Evolutionary conservation across 2,329 filamentous ascomycete genomes (phyloP).

Genomic region (Exophiala xenobiotica): DNA sequence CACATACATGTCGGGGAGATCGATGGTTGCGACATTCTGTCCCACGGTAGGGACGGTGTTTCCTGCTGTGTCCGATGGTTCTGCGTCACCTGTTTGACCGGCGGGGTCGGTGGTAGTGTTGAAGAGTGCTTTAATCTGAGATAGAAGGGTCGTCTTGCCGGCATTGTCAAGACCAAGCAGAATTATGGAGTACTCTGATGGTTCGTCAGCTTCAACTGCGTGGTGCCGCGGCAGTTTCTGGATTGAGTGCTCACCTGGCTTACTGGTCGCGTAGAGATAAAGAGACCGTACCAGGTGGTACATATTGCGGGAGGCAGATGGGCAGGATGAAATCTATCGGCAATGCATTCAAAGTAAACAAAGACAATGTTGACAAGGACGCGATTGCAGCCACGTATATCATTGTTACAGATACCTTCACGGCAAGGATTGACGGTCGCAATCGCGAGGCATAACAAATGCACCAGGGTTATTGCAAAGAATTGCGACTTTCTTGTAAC

Average conservation of each 20-base stretch:
- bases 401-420: slow-evolving; percentile 17
- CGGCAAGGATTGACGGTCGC: too few relatives aligned
- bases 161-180: slow-evolving; percentile 97
- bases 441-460: too few relatives aligned
- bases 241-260: slow-evolving; percentile 67
- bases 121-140: slow-evolving; percentile 91
- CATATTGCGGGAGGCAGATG: slow-evolving; percentile 53
- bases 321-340: not conserved
- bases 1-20: slow-evolving; percentile 90
- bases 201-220: not conserved
- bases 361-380: slow-evolving; percentile 1
- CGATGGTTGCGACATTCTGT: slow-evolving; percentile 91
- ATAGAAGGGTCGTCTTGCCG: slow-evolving; percentile 96
- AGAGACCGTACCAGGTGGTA: slow-evolving; percentile 95
- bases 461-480: too few relatives aligned
- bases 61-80: slow-evolving; percentile 62
- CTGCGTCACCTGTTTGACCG: slow-evolving; percentile 38
- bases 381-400: slow-evolving; percentile 20
- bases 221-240: not conserved
- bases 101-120: slow-evolving; percentile 47
- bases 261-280: slow-evolving; percentile 92
- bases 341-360: slow-evolving; percentile 5
- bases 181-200: slow-evolving; percentile 88
- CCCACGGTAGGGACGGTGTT: slow-evolving; percentile 96
- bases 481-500: too few relatives aligned